These are phyloP conservation scores for Sarocladium oryzae DNA, from an alignment of 2,329 filamentous ascomycete species.

Conservation along the genomic window DNA sequence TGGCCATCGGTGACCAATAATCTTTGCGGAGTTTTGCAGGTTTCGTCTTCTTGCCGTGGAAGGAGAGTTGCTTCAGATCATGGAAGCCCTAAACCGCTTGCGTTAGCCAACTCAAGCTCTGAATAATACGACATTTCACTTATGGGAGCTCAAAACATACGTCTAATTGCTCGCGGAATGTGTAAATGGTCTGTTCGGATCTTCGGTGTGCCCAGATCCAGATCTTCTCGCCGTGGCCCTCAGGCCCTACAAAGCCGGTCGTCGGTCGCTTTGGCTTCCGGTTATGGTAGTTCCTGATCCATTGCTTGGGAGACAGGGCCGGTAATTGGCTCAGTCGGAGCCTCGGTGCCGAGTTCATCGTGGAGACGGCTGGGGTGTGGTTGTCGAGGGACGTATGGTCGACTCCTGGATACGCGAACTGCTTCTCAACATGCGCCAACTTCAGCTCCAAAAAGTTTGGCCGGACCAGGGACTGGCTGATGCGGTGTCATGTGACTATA, in stretches of 20 bases:
- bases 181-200: conserved; percentile 47
- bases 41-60: conserved; percentile 61
- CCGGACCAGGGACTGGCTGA: neutral
- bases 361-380: conserved; percentile 10
- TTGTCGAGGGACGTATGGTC: neutral
- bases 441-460: neutral
- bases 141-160: conserved; percentile 31
- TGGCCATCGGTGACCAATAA: conserved; percentile 57
- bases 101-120: neutral
- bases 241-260: conserved; percentile 21
- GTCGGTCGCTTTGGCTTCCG: conserved; percentile 11
- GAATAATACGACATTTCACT: neutral
- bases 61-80: conserved; percentile 52
- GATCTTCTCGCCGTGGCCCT: conserved; percentile 50
- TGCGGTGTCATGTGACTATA: conserved; percentile 19
- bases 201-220: conserved; percentile 48
- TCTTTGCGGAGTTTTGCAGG: conserved; percentile 59
- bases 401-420: neutral
- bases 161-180: conserved; percentile 37
- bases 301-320: conserved; percentile 30
- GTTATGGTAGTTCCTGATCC: conserved; percentile 29
- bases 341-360: conserved; percentile 31
- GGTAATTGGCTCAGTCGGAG: conserved; percentile 36
- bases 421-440: neutral
- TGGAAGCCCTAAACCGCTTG: conserved; percentile 28